Base-by-base conservation (phyloP, 2,329 filamentous ascomycete genomes). In the Colletotrichum higginsianum region DNA sequence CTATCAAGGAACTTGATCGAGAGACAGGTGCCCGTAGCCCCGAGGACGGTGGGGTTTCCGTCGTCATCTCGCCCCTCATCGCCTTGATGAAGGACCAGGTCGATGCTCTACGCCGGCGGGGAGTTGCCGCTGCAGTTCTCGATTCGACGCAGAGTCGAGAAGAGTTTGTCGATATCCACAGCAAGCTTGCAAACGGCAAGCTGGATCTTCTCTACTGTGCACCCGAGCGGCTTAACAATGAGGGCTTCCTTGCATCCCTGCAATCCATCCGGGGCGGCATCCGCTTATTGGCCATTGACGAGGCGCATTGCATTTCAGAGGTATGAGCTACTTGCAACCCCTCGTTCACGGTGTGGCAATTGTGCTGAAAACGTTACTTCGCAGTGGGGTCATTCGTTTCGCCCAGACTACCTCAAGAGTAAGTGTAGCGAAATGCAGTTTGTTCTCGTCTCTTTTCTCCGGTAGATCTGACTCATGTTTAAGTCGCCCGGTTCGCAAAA, bases 71-170 rank as follows among this genome's bases (percentile, higher is more conserved):
- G 0, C 87, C 87, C 0, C 78, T 90, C 3, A 87, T 90, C 62
- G 87, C 87, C 2, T 75, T 90, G 64, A 90, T 90, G 88, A 90
- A 90, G 75, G 88, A 90, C 72, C 89, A 91, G 74, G 87, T 89
- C 0, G 88, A 90, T 73, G 84, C 85, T 1, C 80, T 91, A 23
- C 80, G 83, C 57, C 81, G 81, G 12, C 82, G 84, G 38, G 85
- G 85, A 0, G 84, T 91, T 12, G 75, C 83, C 12, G 89, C 88
- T 11, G 88, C 87, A 2, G 85, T 84, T 8, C 79, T 90, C 13
- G 87, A 91, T 75, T 91, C 88, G 0, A 87, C 84, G 5, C 90
- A 89, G 74, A 84, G 83, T 0, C 84, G 82, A 65, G 83, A 88
- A 4, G 81, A 86, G 62, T 77, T 86, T 12, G 80, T 82, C 55